phyloP scores from a whole-genome alignment of 352 stramenopile species.

The Blastocystis hominis region DNA sequence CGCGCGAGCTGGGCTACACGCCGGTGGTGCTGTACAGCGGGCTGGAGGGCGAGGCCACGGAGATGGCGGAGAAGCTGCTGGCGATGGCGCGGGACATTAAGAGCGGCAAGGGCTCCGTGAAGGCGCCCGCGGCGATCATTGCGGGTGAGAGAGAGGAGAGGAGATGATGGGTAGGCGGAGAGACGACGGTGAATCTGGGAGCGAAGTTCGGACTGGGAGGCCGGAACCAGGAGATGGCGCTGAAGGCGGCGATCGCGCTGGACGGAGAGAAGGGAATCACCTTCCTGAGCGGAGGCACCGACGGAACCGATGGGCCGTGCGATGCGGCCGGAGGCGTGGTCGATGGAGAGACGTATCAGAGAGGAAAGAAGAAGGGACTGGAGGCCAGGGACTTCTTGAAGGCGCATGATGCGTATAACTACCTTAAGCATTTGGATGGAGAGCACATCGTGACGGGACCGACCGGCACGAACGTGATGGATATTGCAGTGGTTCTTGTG shows the following conservation, averaged over 20 bases:
- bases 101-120: slow-evolving; percentile 10
- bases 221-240: slow-evolving; percentile 70
- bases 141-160: neutral
- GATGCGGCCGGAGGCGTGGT: slow-evolving; percentile 70
- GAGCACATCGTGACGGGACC: slow-evolving; percentile 59
- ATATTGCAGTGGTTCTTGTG: slow-evolving; percentile 57
- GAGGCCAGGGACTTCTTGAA: slow-evolving; percentile 52
- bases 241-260: slow-evolving; percentile 67
- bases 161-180: slow-evolving; percentile 52
- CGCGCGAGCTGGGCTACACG: slow-evolving; percentile 37
- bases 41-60: slow-evolving; percentile 44
- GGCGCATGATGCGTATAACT: slow-evolving; percentile 58
- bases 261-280: slow-evolving; percentile 57
- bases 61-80: slow-evolving; percentile 50
- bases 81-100: slow-evolving; percentile 25
- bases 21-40: slow-evolving; percentile 56
- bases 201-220: slow-evolving; percentile 65
- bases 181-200: slow-evolving; percentile 61
- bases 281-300: slow-evolving; percentile 65
- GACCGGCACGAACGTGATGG: slow-evolving; percentile 62
- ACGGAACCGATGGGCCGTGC: slow-evolving; percentile 72
- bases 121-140: slow-evolving; percentile 29
- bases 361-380: slow-evolving; percentile 39
- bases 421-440: slow-evolving; percentile 45
- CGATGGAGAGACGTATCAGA: slow-evolving; percentile 63